These are phyloP conservation scores for Cystoderma amianthinum DNA, from an alignment of 768 basidiomycete species.

Conservation along the genomic window DNA sequence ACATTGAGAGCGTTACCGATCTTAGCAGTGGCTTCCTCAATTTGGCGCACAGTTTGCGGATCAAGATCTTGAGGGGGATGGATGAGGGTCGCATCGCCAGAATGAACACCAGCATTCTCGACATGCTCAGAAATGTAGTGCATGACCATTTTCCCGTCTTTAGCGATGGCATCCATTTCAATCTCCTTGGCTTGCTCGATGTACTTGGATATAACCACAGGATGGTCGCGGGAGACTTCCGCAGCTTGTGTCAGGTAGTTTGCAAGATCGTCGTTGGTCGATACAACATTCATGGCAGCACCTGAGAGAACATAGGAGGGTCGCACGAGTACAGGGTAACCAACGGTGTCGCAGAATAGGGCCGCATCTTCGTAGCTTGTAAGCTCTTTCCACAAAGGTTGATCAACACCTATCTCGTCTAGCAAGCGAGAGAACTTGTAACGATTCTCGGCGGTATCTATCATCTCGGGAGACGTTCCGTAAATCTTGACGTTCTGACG, in stretches of 20 bases:
- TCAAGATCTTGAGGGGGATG: conserved; percentile 98
- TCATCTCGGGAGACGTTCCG: conserved; percentile 98
- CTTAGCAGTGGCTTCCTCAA: conserved; percentile 95
- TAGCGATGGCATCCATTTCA: conserved; percentile 98
- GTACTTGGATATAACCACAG: conserved; percentile 84
- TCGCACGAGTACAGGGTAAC: conserved; percentile 88
- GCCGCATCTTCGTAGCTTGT: conserved; percentile 86
- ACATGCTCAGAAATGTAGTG: conserved; percentile 99
- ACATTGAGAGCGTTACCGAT: conserved; percentile 97
- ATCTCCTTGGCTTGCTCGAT: conserved; percentile 99
- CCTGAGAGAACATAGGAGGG: conserved; percentile 86
- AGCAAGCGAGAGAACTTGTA: conserved; percentile 99
- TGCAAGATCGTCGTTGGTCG: conserved; percentile 82
- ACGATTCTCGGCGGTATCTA: conserved; percentile 97
- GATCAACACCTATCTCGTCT: conserved; percentile 98
- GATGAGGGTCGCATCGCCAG: conserved; percentile 96
- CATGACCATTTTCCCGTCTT: conserved; percentile 95
- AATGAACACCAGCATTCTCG: conserved; percentile 98
- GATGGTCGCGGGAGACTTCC: conserved; percentile 79
- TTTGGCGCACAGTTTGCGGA: conserved; percentile 91
- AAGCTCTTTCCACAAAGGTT: conserved; percentile 95
- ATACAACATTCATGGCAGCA: conserved; percentile 99
- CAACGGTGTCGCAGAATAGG: conserved; percentile 86
- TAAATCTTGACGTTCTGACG: conserved; percentile 98
- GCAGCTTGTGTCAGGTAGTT: conserved; percentile 94